Conservation (phyloP, 2,329 filamentous ascomycete genomes). For the Colletotrichum eleusines region DNA sequence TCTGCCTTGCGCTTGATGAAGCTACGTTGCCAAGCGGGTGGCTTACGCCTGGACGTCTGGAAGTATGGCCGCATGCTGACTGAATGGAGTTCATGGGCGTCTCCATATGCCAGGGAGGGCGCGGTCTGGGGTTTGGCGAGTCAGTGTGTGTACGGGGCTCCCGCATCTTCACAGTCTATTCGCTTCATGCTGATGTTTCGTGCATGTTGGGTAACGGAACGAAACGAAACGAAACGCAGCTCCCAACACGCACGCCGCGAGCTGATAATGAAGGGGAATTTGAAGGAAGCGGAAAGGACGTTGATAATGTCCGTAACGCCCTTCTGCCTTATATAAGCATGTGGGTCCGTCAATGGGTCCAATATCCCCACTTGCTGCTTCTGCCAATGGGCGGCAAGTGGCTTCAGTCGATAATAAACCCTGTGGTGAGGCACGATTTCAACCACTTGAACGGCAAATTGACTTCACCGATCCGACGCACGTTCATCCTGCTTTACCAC, state of each 20-base stretch:
- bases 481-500: neutral
- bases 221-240: too few species aligned
- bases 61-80: neutral
- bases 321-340: neutral
- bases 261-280: neutral
- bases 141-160: neutral
- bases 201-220: neutral
- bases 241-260: neutral
- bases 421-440: neutral
- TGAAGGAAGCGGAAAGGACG: neutral
- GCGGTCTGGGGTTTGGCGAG: neutral
- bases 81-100: neutral
- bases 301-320: neutral
- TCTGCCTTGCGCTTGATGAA: neutral
- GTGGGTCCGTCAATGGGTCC: neutral
- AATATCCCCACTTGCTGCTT: neutral
- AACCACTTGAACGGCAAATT: neutral
- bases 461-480: neutral
- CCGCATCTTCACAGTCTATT: neutral
- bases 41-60: neutral
- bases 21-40: neutral
- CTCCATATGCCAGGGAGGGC: neutral
- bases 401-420: neutral
- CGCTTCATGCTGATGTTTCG: neutral
- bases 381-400: conserved; percentile 5